Evolutionary conservation across 148 eudicot species (phyloP).

Genomic region (Vaccinium darrowii): DNA sequence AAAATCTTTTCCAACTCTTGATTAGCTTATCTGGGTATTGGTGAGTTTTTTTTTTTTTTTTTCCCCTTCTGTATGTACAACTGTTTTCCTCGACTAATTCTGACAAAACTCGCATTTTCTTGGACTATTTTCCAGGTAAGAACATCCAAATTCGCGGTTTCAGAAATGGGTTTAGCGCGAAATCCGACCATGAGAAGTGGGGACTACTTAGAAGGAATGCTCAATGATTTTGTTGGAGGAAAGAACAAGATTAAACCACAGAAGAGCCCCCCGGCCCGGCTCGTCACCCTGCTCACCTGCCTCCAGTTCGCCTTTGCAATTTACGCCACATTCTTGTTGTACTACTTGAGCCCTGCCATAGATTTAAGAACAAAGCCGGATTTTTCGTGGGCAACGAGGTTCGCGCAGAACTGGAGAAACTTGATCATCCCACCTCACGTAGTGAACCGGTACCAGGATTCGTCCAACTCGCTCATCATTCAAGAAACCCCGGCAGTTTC

Average conservation of each 20-base stretch:
- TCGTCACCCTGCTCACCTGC: slow-evolving; percentile 81
- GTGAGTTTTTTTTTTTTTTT: slow-evolving; percentile 1
- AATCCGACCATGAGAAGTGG: slow-evolving; percentile 50
- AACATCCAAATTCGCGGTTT: background rate
- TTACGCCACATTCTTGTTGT: slow-evolving; percentile 78
- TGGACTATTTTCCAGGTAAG: slow-evolving; percentile 21
- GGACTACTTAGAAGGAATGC: slow-evolving; percentile 72
- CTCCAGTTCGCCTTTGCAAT: slow-evolving; percentile 82
- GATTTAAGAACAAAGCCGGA: slow-evolving; percentile 79
- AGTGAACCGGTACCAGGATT: slow-evolving; percentile 60
- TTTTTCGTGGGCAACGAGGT: slow-evolving; percentile 70
- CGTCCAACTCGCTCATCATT: slow-evolving; percentile 20
- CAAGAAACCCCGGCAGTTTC: slow-evolving; percentile 32
- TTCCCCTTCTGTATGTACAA: background rate
- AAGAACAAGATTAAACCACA: slow-evolving; percentile 42
- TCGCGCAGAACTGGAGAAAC: slow-evolving; percentile 76
- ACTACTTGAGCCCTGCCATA: slow-evolving; percentile 81
- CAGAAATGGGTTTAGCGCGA: slow-evolving; percentile 42
- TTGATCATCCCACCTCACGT: slow-evolving; percentile 60
- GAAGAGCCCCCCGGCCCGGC: slow-evolving; percentile 47
- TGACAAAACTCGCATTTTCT: background rate
- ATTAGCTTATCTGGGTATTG: background rate
- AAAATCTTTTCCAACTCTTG: background rate
- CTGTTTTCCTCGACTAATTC: background rate
- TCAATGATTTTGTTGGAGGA: slow-evolving; percentile 58